Evolutionary conservation across 164 flowering plant species (phyloP).

Genomic region (Saururus chinensis): DNA sequence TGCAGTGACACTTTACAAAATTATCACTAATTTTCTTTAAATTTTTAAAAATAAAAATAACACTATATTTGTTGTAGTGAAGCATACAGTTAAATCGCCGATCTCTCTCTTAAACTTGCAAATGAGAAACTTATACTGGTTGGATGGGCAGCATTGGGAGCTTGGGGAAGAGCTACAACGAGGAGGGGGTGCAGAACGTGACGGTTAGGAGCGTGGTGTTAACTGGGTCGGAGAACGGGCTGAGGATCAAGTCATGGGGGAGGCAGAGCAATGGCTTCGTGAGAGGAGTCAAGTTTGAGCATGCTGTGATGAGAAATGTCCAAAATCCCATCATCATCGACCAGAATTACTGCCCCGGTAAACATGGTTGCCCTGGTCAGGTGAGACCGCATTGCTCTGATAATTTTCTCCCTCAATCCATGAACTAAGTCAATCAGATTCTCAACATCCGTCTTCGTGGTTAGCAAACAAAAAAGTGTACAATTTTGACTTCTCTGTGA

Average conservation of each 20-base stretch:
- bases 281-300: conserved; percentile 13
- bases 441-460: too few species aligned
- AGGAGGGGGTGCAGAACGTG: conserved; percentile 23
- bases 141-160: conserved; percentile 21
- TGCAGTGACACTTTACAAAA: too few species aligned
- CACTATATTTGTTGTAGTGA: too few species aligned
- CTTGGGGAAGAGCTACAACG: conserved; percentile 11
- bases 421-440: too few species aligned
- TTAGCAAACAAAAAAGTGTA: too few species aligned
- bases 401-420: too few species aligned
- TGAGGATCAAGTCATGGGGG: conserved; percentile 29
- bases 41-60: too few species aligned
- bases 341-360: conserved; percentile 22
- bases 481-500: too few species aligned
- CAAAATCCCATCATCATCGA: conserved; percentile 24
- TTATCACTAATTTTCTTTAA: too few species aligned
- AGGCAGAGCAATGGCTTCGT: conserved; percentile 26
- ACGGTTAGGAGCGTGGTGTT: conserved; percentile 14
- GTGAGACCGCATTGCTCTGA: conserved; percentile 3
- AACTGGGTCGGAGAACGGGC: conserved; percentile 20
- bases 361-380: conserved; percentile 20
- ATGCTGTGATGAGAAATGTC: conserved; percentile 18
- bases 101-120: too few species aligned
- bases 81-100: too few species aligned
- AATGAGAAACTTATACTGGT: too few species aligned